Evolutionary conservation across 2,329 filamentous ascomycete genomes (phyloP), one percentile per base, ranked within the genome.

Genomic region (Rachicladosporium sp.): DNA sequence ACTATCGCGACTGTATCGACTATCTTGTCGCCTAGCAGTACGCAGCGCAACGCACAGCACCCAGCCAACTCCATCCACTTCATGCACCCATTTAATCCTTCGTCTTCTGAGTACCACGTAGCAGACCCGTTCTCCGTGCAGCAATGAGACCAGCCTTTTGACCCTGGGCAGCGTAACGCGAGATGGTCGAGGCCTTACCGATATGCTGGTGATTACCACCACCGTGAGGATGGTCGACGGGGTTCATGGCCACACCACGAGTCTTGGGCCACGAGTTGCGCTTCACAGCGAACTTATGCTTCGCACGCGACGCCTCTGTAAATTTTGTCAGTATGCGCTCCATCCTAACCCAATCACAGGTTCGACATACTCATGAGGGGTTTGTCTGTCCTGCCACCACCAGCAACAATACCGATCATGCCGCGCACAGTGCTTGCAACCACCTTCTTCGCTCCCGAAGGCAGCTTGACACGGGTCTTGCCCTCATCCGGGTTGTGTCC

Each of bases 201-300:
- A 95, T 95, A 73, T 98, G 91, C 78, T 98, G 91, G 73, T 98
- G 91, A 81, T 98, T 96, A 94, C 91, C 89, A 70, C 68, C 68
- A 67, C 68, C 68, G 65, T 71, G 68, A 59, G 68, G 68, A 80
- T 98, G 91, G 74, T 98, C 91, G 64, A 98, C 91, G 62, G 91
- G 91, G 77, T 98, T 98, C 91, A 98, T 98, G 72, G 91, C 91
- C 82, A 98, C 91, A 95, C 91, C 91, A 91, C 91, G 89, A 78
- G 91, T 98, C 85, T 93, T 95, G 73, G 91, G 91, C 91, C 91
- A 98, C 66, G 80, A 89, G 86, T 98, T 96, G 68, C 91, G 87
- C 87, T 98, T 98, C 75, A 95, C 93, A 59, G 88, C 87, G 75
- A 94, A 98, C 84, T 98, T 98, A 69, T 96, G 89, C 86, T 96